These are phyloP conservation scores for Chaetomiaceae sp. DNA, from an alignment of 2,329 filamentous ascomycete species.

Conservation along the genomic window DNA sequence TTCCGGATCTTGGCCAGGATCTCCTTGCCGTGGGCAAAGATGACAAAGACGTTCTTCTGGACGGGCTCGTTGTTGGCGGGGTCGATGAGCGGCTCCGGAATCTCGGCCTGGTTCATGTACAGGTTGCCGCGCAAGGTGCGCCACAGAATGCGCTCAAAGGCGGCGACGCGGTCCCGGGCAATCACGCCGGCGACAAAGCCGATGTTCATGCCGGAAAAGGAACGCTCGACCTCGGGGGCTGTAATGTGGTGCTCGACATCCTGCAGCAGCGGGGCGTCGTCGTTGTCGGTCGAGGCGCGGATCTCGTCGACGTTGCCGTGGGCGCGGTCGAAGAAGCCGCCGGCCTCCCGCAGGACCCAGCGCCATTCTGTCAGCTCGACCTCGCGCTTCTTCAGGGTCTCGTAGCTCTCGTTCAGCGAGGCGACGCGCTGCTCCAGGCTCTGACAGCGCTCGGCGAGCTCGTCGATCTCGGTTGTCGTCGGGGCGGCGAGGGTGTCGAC, in stretches of 20 bases:
- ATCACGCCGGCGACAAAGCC: constrained; percentile 98
- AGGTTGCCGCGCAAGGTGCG: constrained; percentile 93
- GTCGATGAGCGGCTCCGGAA: constrained; percentile 86
- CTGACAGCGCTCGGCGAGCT: constrained; percentile 87
- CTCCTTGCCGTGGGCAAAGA: constrained; percentile 97
- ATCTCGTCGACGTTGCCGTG: constrained; percentile 97
- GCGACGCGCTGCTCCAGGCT: constrained; percentile 85
- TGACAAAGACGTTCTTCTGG: constrained; percentile 98
- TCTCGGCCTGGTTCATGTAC: constrained; percentile 99
- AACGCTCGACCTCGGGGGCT: constrained; percentile 67
- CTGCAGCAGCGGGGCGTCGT: constrained; percentile 87
- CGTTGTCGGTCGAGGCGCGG: constrained; percentile 79
- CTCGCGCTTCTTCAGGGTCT: constrained; percentile 95
- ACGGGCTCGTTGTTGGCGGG: constrained; percentile 87
- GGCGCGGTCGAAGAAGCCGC: constrained; percentile 94
- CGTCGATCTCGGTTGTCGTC: constrained; percentile 91
- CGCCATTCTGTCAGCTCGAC: constrained; percentile 97
- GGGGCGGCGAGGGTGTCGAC: constrained; percentile 80
- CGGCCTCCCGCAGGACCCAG: constrained; percentile 93
- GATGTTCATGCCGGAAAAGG: constrained; percentile 97
- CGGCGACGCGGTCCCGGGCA: constrained; percentile 81
- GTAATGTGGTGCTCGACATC: constrained; percentile 81
- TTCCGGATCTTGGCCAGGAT: constrained; percentile 98
- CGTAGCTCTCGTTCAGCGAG: constrained; percentile 95
- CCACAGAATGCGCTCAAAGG: constrained; percentile 97